Evolutionary conservation across 2,329 filamentous ascomycete species (phyloP), one percentile per base, ranked within the genome.

Genomic region (Trichocomaceae sp.): DNA sequence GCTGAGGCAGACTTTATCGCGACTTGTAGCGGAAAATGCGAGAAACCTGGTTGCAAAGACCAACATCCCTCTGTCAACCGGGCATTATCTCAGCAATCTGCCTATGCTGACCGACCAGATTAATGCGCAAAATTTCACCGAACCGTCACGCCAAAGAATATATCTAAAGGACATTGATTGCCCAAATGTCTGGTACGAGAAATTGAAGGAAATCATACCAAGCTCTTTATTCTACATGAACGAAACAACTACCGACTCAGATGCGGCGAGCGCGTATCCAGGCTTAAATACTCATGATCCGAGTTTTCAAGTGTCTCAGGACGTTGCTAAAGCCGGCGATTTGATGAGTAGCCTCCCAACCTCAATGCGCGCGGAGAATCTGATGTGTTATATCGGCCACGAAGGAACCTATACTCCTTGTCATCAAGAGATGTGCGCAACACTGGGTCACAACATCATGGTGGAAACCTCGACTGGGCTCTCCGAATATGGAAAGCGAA

Each of bases 121-220:
- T 77, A 86, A 79, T 8, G 76, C 82, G 0, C 79, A 78, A 47
- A 92, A 88, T 59, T 96, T 87, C 67, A 85, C 85, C 57, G 87
- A 95, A 60, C 83, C 88, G 58, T 82, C 83, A 37, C 80, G 88
- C 20, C 93, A 99, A 67, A 83, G 93, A 12, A 83, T 97, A 1
- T 99, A 99, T 68, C 75, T 97, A 22, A 99, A 99, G 66, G 93
- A 99, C 66, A 96, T 99, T 57, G 93, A 99, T 69, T 96, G 91
- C 62, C 93, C 93, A 0, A 75, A 80, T 1, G 84, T 92, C 56
- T 99, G 93, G 93, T 84, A 86, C 50, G 81, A 92, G 26, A 85
- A 88, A 56, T 74, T 99, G 17, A 83, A 84, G 60, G 85, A 87
- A 49, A 76, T 89, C 29, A 86, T 97, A 5, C 91, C 92, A 0